Evolutionary conservation across 1,284 basidiomycete genomes (phyloP), one percentile per base, ranked within the genome.

Genomic region (Rhodotorula sp.): DNA sequence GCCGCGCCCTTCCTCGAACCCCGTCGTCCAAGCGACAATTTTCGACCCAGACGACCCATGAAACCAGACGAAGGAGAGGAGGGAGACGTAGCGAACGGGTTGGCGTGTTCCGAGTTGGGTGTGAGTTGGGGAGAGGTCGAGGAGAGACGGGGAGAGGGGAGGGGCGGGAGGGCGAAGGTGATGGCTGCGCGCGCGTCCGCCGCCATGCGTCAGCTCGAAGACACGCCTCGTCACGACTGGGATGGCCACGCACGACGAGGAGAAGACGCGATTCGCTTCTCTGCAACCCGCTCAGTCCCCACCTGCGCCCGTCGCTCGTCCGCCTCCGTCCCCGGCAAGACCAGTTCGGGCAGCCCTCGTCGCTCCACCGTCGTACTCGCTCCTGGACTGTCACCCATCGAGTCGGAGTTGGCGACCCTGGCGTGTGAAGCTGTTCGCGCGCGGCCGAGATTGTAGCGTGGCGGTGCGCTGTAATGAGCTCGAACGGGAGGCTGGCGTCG

Each of bases 31-130:
- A 64, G 59, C 20, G 68, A 71, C 29, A 73, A 36, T 29, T 52
- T 57, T 15, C 72, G 57, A 19, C 59, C 53, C 22, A 74, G 53
- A 15, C 62, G 64, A 48, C 61, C 66, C 11, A 74, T 30, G 62
- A 74, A 60, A 3, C 39, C 39, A 3, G 39, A 44, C 30, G 56
- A 64, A 27, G 46, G 36, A 53, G 47, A 52, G n/a, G 49, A 24
- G 20, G 34, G 24, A 20, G 27, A 36, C 30, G 47, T 20, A n/a
- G 64, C 27, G 64, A 59, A n/a, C 24, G 51, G 58, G 53, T 49
- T 54, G 46, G 47, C n/a, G 58, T 59, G 46, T 24, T 48, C 52
- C 24, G 57, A 48, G 34, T 54, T n/a, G 24, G 59, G 55, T 4
- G 56, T 46, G 29, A 49, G 52, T 6, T 30, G 52, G 20, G 53